Percentiles rank a stretch among this genome's conserved stretches.
Evolutionary conservation across 768 basidiomycete species (phyloP).

Genomic region (Holtermanniella nyarrowii): DNA sequence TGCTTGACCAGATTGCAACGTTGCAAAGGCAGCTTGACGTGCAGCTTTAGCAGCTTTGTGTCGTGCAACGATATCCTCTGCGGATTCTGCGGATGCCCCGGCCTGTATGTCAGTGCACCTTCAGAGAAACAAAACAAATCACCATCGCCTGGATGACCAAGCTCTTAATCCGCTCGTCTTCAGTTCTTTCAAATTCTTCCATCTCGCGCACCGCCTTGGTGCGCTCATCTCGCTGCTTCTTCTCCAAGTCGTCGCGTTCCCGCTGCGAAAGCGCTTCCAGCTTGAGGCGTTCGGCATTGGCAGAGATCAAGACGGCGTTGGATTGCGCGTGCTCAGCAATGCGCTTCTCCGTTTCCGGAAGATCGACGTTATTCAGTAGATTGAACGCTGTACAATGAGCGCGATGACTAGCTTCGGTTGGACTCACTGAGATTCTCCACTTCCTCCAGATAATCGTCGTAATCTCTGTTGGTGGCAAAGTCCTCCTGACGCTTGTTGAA

Average conservation of each 20-base stretch:
- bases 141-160: slow-evolving; percentile 25
- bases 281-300: slow-evolving; percentile 47
- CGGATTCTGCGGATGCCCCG: neutral
- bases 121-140: neutral
- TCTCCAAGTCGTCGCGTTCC: slow-evolving; percentile 21
- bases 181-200: slow-evolving; percentile 20
- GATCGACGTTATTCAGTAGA: slow-evolving; percentile 78
- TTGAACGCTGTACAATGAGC: slow-evolving; percentile 62
- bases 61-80: slow-evolving; percentile 11
- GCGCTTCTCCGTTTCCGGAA: slow-evolving; percentile 68
- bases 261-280: slow-evolving; percentile 17
- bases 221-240: slow-evolving; percentile 20
- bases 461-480: slow-evolving; percentile 64
- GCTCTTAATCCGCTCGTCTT: slow-evolving; percentile 17
- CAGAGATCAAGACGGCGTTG: slow-evolving; percentile 71
- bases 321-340: slow-evolving; percentile 67
- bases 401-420: neutral
- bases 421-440: slow-evolving; percentile 78
- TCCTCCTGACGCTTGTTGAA: slow-evolving; percentile 92
- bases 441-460: slow-evolving; percentile 93
- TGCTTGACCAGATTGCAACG: neutral
- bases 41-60: slow-evolving; percentile 11
- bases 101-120: slow-evolving; percentile 5
- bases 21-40: slow-evolving; percentile 15
- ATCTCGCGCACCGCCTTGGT: slow-evolving; percentile 25